A percentile compares a stretch with the other conserved stretches of the same genome.
phyloP scores from a whole-genome alignment of 352 stramenopile genomes.

The Pythium utonaiense region DNA sequence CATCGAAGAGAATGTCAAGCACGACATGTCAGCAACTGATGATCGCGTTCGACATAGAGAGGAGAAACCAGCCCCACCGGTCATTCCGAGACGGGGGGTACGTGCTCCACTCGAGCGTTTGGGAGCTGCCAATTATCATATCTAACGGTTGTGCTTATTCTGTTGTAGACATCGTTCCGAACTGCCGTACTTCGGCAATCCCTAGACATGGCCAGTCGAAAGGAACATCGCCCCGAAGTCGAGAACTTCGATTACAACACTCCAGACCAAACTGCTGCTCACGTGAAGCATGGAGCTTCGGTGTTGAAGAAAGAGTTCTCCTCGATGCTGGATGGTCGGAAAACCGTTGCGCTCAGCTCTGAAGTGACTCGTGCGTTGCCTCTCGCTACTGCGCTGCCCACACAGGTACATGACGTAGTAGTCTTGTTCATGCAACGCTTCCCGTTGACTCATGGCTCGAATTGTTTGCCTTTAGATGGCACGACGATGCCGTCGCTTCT shows the following conservation, averaged over 20 bases:
- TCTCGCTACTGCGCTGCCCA: constrained; percentile 14
- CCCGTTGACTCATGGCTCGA: not conserved
- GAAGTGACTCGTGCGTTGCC: not conserved
- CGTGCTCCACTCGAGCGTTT: not conserved
- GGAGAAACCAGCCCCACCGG: not conserved
- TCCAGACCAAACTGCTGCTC: not conserved
- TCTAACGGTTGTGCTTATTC: not conserved
- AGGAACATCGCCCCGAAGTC: not conserved
- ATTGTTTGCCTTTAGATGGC: constrained; percentile 33
- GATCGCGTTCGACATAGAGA: not conserved
- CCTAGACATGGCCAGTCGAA: not conserved
- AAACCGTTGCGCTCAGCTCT: not conserved
- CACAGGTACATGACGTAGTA: constrained; percentile 3
- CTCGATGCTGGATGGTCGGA: not conserved
- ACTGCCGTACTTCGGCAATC: constrained; percentile 2
- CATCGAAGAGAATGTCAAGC: not conserved
- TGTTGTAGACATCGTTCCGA: constrained; percentile 3
- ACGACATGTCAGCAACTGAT: not conserved
- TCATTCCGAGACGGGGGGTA: not conserved
- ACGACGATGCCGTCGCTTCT: constrained; percentile 56
- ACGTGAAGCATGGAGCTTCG: not conserved
- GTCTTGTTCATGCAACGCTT: not conserved
- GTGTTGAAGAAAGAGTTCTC: not conserved
- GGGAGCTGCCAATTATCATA: not conserved
- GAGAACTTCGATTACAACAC: not conserved